Evolutionary conservation across 2,329 filamentous ascomycete genomes (phyloP).

Genomic region (Colletotrichum lupini): DNA sequence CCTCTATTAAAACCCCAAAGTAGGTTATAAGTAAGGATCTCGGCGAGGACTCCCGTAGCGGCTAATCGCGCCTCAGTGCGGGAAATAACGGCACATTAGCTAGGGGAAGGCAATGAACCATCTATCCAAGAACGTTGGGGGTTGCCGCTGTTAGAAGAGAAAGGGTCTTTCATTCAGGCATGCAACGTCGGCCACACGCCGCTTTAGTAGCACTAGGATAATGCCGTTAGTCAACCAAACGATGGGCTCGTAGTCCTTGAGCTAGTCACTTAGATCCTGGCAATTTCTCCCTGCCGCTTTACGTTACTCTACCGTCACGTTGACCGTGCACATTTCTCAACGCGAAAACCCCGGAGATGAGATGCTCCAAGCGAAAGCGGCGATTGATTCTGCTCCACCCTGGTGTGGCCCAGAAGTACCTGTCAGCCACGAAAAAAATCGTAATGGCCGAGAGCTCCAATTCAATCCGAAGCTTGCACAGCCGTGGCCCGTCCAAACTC

Average conservation of each 20-base stretch:
- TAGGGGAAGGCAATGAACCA: background rate
- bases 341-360: background rate
- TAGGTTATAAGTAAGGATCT: background rate
- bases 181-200: background rate
- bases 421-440: slow-evolving; percentile 17
- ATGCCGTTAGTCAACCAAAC: background rate
- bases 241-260: background rate
- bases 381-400: background rate
- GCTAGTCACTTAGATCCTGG: rapidly evolving
- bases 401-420: background rate
- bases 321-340: background rate
- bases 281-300: background rate
- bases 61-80: slow-evolving; percentile 37
- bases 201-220: background rate
- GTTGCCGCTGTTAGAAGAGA: background rate
- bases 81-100: slow-evolving; percentile 31
- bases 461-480: slow-evolving; percentile 12
- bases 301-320: background rate
- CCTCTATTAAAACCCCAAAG: too few species aligned
- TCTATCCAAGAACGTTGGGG: slow-evolving; percentile 7
- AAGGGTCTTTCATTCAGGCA: background rate
- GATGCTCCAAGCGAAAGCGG: background rate
- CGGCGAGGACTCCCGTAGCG: background rate
- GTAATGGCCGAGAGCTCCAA: slow-evolving; percentile 9
- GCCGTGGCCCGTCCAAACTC: background rate